These are phyloP conservation scores for Pythium plurisporium DNA, from an alignment of 352 stramenopile species.

Conservation along the genomic window DNA sequence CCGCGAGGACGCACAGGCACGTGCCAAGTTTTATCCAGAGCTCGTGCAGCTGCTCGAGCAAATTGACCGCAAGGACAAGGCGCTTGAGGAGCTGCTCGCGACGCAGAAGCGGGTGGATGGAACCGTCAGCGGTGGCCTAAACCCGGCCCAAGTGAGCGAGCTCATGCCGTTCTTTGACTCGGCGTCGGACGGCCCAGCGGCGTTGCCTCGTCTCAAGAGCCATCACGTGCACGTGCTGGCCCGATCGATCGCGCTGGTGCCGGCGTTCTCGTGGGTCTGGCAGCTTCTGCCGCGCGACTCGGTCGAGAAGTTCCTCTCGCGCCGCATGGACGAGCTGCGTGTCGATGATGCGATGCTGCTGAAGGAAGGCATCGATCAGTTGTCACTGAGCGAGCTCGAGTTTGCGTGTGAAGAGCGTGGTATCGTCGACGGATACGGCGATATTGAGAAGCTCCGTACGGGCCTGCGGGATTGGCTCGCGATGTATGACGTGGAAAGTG, in stretches of 20 bases:
- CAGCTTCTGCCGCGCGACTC: slow-evolving; percentile 34
- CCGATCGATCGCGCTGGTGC: slow-evolving; percentile 48
- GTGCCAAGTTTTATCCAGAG: slow-evolving; percentile 55
- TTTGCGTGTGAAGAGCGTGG: slow-evolving; percentile 83
- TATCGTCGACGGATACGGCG: slow-evolving; percentile 61
- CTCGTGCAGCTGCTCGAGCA: slow-evolving; percentile 52
- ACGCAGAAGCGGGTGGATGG: slow-evolving; percentile 11
- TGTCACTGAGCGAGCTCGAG: slow-evolving; percentile 77
- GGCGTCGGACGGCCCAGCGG: slow-evolving; percentile 30
- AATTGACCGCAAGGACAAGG: slow-evolving; percentile 57
- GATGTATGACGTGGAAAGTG: slow-evolving; percentile 61
- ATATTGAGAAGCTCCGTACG: slow-evolving; percentile 46
- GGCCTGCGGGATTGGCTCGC: slow-evolving; percentile 66
- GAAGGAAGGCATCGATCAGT: slow-evolving; percentile 55
- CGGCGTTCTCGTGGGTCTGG: slow-evolving; percentile 51
- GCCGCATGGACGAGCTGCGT: slow-evolving; percentile 53
- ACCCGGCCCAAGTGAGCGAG: slow-evolving; percentile 53
- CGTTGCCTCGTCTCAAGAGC: slow-evolving; percentile 34
- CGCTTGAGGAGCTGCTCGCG: slow-evolving; percentile 42
- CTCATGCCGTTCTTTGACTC: slow-evolving; percentile 57
- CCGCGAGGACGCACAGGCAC: slow-evolving; percentile 46
- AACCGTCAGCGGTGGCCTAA: slow-evolving; percentile 24
- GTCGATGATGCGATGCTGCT: slow-evolving; percentile 75
- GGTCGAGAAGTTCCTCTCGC: slow-evolving; percentile 45
- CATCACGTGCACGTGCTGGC: slow-evolving; percentile 55